These are phyloP conservation scores for Phytophthora parvispora DNA, from an alignment of 352 stramenopile species.

Conservation along the genomic window DNA sequence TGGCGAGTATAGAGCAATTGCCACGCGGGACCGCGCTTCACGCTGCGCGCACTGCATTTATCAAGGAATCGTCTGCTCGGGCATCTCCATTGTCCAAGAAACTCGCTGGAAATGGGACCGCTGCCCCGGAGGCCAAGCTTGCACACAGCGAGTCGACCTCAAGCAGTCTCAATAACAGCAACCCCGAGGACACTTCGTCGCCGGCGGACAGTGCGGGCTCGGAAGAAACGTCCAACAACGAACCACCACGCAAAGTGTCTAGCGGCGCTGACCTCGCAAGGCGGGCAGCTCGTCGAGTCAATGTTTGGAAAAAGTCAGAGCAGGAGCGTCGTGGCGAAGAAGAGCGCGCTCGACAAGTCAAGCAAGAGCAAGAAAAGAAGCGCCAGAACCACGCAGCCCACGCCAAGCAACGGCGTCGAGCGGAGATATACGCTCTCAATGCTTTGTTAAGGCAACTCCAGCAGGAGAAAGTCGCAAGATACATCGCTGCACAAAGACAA, in stretches of 20 bases:
- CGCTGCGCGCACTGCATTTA: conserved; percentile 47
- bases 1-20: conserved; percentile 34
- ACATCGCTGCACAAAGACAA: conserved; percentile 53
- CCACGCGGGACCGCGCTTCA: conserved; percentile 59
- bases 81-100: conserved; percentile 7
- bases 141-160: not conserved
- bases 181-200: conserved; percentile 1
- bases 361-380: conserved; percentile 60
- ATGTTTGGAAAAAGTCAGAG: conserved; percentile 68
- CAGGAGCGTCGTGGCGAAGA: conserved; percentile 61
- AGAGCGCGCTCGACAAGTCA: conserved; percentile 44
- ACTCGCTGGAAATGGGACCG: not conserved
- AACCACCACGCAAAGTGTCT: not conserved
- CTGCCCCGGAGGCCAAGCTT: not conserved
- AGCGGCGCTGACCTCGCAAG: conserved; percentile 43
- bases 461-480: conserved; percentile 69
- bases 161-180: conserved; percentile 7
- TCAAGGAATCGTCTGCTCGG: conserved; percentile 9
- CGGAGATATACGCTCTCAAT: conserved; percentile 84
- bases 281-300: conserved; percentile 61
- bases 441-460: conserved; percentile 69
- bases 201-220: not conserved
- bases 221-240: not conserved
- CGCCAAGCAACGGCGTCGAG: conserved; percentile 58
- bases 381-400: conserved; percentile 54